These are phyloP conservation scores for Ogataea salicorniae DNA, from an alignment of 805 yeast species.

Conservation along the genomic window DNA sequence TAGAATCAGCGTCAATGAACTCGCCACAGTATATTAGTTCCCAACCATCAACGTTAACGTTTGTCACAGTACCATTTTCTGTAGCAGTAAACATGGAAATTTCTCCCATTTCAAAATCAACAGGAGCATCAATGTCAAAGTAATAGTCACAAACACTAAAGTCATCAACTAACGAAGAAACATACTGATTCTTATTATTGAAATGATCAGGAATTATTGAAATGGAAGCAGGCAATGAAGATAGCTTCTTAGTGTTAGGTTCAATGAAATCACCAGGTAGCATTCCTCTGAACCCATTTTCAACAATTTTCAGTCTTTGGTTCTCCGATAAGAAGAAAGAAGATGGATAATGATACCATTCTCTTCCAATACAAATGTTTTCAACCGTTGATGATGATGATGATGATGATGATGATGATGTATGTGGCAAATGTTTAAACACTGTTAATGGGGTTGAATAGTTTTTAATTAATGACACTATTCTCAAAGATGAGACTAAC, in stretches of 20 bases:
- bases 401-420: conserved; percentile 5
- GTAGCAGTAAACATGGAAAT: conserved; percentile 19
- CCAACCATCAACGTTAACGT: conserved; percentile 37
- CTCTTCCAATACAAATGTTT: conserved; percentile 86
- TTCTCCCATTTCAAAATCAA: conserved; percentile 43
- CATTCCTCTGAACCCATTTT: conserved; percentile 79
- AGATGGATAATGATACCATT: conserved; percentile 91
- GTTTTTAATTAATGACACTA: conserved; percentile 54
- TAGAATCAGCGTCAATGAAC: conserved; percentile 49
- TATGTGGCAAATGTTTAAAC: conserved; percentile 38
- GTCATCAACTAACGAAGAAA: conserved; percentile 47
- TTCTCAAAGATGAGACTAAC: conserved; percentile 43
- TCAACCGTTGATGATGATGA: conserved; percentile 18
- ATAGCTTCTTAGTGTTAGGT: conserved; percentile 4
- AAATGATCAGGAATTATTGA: conserved; percentile 32
- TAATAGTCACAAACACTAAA: conserved; percentile 59
- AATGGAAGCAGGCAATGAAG: no score
- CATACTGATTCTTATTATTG: conserved; percentile 72
- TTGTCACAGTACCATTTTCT: conserved; percentile 12
- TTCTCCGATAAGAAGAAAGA: conserved; percentile 73
- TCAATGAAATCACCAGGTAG: conserved; percentile 82
- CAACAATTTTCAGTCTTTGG: conserved; percentile 60
- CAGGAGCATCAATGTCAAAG: conserved; percentile 55
- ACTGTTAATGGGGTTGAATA: conserved; percentile 71
- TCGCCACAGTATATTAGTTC: conserved; percentile 40